Evolutionary conservation across 2,329 filamentous ascomycete species (phyloP).

Genomic region (Aspergillus unguis): DNA sequence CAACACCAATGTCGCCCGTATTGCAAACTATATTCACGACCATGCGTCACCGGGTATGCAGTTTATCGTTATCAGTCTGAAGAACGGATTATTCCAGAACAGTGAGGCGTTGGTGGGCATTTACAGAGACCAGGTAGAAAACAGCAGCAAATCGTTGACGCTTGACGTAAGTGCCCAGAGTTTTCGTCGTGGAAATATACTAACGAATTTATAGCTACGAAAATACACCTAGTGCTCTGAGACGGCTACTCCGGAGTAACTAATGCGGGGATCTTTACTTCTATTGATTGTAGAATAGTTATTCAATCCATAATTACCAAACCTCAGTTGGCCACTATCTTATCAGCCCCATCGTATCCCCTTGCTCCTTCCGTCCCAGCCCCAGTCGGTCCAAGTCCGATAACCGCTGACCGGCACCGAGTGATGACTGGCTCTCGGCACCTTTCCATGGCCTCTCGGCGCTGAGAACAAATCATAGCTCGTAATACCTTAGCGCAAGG

Average conservation of each 20-base stretch:
- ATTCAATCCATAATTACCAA: not conserved
- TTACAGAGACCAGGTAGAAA: slow-evolving; percentile 90
- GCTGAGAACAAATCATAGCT: not conserved
- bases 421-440: not conserved
- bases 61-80: slow-evolving; percentile 96
- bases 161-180: slow-evolving; percentile 73
- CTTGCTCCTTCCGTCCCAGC: no score
- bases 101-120: slow-evolving; percentile 94
- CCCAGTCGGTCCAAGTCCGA: no score
- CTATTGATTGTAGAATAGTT: slow-evolving; percentile 11
- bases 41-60: slow-evolving; percentile 97
- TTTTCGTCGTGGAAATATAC: not conserved
- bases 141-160: slow-evolving; percentile 86
- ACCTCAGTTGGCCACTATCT: no score
- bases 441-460: not conserved
- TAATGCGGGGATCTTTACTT: no score
- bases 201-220: slow-evolving; percentile 3
- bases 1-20: slow-evolving; percentile 92
- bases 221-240: slow-evolving; percentile 2
- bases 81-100: slow-evolving; percentile 92
- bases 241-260: no score
- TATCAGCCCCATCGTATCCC: no score
- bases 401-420: no score
- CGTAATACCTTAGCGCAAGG: not conserved
- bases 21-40: slow-evolving; percentile 93